Evolutionary conservation across 2,329 filamentous ascomycete genomes (phyloP).

Genomic region (Moelleriella libera): DNA sequence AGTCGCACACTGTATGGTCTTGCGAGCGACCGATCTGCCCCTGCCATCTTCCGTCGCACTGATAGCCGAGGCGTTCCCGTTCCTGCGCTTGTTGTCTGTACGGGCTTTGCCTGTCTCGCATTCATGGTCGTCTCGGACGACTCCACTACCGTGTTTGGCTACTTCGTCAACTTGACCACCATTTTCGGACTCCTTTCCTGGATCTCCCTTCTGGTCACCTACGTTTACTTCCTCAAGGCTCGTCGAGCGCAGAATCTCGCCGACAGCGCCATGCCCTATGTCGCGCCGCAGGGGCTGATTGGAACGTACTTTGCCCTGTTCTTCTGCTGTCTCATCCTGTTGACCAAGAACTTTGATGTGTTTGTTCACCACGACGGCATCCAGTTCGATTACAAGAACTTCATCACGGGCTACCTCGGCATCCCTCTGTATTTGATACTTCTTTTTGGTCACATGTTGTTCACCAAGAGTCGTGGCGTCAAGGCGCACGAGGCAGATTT

Average conservation of each 20-base stretch:
- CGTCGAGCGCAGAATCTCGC: slow-evolving; percentile 46
- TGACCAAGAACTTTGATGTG: slow-evolving; percentile 73
- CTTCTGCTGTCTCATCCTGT: slow-evolving; percentile 57
- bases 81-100: slow-evolving; percentile 46
- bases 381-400: slow-evolving; percentile 58
- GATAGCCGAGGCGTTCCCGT: slow-evolving; percentile 59
- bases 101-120: slow-evolving; percentile 50
- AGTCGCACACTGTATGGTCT: slow-evolving; percentile 62
- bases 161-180: slow-evolving; percentile 55
- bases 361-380: slow-evolving; percentile 42
- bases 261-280: slow-evolving; percentile 43
- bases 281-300: slow-evolving; percentile 55
- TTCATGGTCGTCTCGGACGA: slow-evolving; percentile 51
- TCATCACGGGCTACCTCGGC: slow-evolving; percentile 64
- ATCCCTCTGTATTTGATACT: slow-evolving; percentile 61
- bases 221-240: slow-evolving; percentile 52
- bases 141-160: slow-evolving; percentile 42
- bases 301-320: slow-evolving; percentile 55
- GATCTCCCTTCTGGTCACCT: slow-evolving; percentile 54
- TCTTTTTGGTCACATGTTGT: slow-evolving; percentile 54
- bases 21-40: slow-evolving; percentile 57
- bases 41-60: slow-evolving; percentile 55
- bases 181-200: slow-evolving; percentile 54
- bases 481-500: slow-evolving; percentile 50
- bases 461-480: slow-evolving; percentile 38